These are phyloP conservation scores for Monosporascus cannonballus DNA, from an alignment of 2,329 filamentous ascomycete species.

Conservation along the genomic window DNA sequence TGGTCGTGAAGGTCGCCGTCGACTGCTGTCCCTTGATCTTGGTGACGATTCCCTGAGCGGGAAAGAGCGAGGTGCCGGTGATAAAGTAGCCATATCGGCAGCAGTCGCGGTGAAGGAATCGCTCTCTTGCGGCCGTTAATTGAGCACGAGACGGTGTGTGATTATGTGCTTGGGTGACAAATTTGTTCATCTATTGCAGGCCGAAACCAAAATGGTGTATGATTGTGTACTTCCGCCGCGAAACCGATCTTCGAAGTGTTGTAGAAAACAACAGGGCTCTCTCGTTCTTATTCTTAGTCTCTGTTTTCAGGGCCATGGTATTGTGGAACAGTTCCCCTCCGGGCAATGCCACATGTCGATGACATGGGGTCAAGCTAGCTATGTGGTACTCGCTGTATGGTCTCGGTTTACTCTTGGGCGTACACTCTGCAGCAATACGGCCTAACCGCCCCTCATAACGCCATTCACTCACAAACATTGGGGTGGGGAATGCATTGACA, in stretches of 20 bases:
- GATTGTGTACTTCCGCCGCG: no score
- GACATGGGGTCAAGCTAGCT: slow-evolving; percentile 11
- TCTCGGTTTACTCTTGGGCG: slow-evolving; percentile 4
- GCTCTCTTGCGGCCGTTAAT: neutral
- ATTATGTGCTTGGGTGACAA: no score
- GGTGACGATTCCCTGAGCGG: slow-evolving; percentile 35
- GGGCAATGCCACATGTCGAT: slow-evolving; percentile 6
- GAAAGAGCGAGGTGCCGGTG: slow-evolving; percentile 29
- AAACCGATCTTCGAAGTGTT: neutral
- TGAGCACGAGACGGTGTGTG: neutral
- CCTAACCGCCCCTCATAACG: neutral
- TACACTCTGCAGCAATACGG: neutral
- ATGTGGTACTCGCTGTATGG: slow-evolving; percentile 16
- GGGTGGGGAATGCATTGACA: neutral
- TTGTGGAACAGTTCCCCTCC: neutral
- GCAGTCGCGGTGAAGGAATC: neutral
- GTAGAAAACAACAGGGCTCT: neutral
- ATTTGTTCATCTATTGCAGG: no score
- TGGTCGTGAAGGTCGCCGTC: slow-evolving; percentile 35
- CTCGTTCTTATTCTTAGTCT: neutral
- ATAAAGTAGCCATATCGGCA: slow-evolving; percentile 29
- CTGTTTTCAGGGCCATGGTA: neutral
- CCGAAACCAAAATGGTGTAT: no score
- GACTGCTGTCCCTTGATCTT: slow-evolving; percentile 26
- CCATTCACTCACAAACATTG: neutral